phyloP scores from a whole-genome alignment of 78 protist species.

The Tieghemostelium lacteum region DNA sequence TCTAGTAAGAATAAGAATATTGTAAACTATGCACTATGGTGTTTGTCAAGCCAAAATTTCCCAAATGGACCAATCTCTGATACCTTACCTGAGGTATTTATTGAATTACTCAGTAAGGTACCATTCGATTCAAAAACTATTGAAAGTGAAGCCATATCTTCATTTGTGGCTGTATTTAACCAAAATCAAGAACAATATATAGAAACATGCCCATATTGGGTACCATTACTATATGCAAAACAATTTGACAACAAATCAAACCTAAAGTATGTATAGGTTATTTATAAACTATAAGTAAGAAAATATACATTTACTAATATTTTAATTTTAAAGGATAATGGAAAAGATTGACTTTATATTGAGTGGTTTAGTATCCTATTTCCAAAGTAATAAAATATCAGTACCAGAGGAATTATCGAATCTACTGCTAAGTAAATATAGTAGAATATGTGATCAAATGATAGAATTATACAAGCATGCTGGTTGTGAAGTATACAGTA shows the following conservation, averaged over 20 bases:
- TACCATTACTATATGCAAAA: constrained; percentile 26
- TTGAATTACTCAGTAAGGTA: background rate
- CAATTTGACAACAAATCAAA: background rate
- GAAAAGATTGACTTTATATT: constrained; percentile 1
- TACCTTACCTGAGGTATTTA: constrained; percentile 10
- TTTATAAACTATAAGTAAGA: background rate
- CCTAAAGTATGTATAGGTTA: background rate
- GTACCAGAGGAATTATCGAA: background rate
- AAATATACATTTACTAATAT: background rate
- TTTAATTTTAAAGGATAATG: background rate
- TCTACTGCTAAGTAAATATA: background rate
- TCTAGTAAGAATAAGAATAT: constrained; percentile 45
- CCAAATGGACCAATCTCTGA: constrained; percentile 62
- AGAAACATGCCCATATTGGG: background rate
- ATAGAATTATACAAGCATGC: background rate
- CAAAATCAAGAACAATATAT: constrained; percentile 20
- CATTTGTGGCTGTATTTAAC: constrained; percentile 5
- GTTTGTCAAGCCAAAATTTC: constrained; percentile 44
- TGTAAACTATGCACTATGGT: constrained; percentile 69
- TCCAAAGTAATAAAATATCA: background rate
- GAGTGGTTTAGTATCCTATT: background rate
- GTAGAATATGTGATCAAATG: background rate
- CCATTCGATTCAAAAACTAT: constrained; percentile 54
- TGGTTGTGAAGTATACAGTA: background rate
- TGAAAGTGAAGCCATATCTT: constrained; percentile 27